phyloP scores from a whole-genome alignment of 805 yeast genomes.

The Candida sakaeoensis region DNA sequence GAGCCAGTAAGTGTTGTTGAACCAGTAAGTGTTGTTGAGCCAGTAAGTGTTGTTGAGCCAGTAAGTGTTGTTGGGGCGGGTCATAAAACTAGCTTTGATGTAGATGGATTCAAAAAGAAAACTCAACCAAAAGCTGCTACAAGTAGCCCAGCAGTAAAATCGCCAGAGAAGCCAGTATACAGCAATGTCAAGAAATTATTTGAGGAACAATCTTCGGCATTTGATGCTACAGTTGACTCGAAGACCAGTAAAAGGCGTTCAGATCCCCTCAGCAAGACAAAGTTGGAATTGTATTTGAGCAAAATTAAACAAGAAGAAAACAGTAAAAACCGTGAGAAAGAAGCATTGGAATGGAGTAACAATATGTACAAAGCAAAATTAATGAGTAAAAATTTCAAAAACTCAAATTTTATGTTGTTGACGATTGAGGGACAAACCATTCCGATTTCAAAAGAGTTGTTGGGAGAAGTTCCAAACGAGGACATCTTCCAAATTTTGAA shows the following conservation, averaged over 20 bases:
- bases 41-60: no score
- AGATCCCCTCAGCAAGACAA: constrained; percentile 8
- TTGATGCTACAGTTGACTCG: background rate
- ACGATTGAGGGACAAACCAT: constrained; percentile 33
- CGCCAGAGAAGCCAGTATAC: background rate
- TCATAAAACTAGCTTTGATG: background rate
- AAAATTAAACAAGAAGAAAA: constrained; percentile 44
- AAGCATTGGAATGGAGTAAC: constrained; percentile 52
- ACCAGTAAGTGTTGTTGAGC: no score
- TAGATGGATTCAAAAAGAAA: background rate
- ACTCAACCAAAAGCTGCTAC: constrained; percentile 4
- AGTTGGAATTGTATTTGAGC: constrained; percentile 40
- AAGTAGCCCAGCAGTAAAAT: constrained; percentile 1
- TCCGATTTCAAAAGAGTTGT: constrained; percentile 33
- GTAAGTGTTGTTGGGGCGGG: no score
- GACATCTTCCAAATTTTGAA: constrained; percentile 41
- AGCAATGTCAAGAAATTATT: background rate
- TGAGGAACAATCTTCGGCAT: constrained; percentile 3
- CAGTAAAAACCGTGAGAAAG: constrained; percentile 42
- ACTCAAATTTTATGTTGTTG: constrained; percentile 27
- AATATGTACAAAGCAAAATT: constrained; percentile 11
- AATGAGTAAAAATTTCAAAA: constrained; percentile 3
- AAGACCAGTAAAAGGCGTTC: background rate
- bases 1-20: background rate
- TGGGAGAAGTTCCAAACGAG: constrained; percentile 34